Evolutionary conservation across 208 protist species (phyloP).

Genomic region (Ichthyophonus hoferi): DNA sequence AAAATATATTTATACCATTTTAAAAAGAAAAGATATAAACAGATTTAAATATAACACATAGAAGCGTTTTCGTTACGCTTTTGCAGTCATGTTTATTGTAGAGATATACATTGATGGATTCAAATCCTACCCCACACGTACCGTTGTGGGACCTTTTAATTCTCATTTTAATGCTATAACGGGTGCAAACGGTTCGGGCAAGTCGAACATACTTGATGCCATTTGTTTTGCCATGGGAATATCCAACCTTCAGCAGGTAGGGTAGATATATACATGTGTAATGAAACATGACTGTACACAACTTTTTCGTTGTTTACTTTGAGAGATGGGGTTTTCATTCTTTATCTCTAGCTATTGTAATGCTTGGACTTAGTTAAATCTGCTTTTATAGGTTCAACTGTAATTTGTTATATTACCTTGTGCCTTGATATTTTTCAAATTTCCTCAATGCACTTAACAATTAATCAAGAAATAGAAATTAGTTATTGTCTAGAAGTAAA

Average conservation of each 20-base stretch:
- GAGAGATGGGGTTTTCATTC: neutral
- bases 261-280: slow-evolving; percentile 42
- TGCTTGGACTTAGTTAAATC: no score
- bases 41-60: no score
- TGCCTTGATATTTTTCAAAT: no score
- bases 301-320: neutral
- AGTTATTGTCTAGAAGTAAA: no score
- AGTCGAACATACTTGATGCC: slow-evolving; percentile 99
- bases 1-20: no score
- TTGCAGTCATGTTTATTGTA: slow-evolving; percentile 94
- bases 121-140: slow-evolving; percentile 97
- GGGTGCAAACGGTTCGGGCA: slow-evolving; percentile 95
- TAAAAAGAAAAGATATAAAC: no score
- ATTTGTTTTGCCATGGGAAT: slow-evolving; percentile 99
- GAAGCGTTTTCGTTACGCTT: no score
- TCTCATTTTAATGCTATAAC: slow-evolving; percentile 99
- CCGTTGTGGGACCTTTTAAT: slow-evolving; percentile 91
- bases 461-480: no score
- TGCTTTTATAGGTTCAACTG: no score
- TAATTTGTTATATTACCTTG: no score
- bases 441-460: no score
- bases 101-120: slow-evolving; percentile 99
- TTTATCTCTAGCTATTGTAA: neutral
- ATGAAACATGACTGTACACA: neutral
- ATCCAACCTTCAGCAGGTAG: slow-evolving; percentile 92